Base-by-base conservation (phyloP, 345 rosid genomes). In the Hirschfeldia incana region DNA sequence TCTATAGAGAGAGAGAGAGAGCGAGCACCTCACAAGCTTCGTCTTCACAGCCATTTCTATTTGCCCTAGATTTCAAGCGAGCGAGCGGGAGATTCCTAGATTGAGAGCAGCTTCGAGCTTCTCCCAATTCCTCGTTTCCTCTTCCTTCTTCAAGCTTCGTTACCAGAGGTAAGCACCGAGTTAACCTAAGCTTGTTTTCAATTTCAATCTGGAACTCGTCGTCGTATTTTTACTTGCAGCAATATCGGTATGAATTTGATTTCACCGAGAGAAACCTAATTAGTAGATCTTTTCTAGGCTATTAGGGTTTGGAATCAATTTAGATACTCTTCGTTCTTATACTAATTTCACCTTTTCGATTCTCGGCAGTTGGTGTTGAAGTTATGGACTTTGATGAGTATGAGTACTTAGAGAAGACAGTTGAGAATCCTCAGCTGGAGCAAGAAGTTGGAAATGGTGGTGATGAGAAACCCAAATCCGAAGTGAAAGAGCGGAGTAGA, bases 381-480 rank as follows among this genome's bases (percentile, higher is more conserved):
- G 78, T 74, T 66, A 90, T 92, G 97, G 98, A 94, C 67, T 94
- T 92, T 77, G 99, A 95, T 82, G 99, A 93, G 88, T 93, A 93
- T 65, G 98, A 95, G 36, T 95, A 95, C 85, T 77, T 93, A 77
- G 99, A 95, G 88, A 91, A 89, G 76, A 86, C 84, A 0, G 98
- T 95, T 81, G 99, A 95, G 49, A 93, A 91, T 74, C 90, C 92
- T 5, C 88, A 86, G 67, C 76, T 79, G 1, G 78, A 76, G 59
- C 86, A 82, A 70, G 94, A 85, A 72, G 53, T 73, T 78, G 86
- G 57, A 3, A 94, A 90, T 81, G 97, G 93, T 10, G 77, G 83
- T 58, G 85, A 77, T 75, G 82, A 78, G 83, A 62, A 62, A 62
- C 69, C 75, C 16, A 89, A 83, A 82, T 76, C 86, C 3, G 83